Conservation (phyloP, 306 rosid species). For the Sphenostylis stenocarpa region DNA sequence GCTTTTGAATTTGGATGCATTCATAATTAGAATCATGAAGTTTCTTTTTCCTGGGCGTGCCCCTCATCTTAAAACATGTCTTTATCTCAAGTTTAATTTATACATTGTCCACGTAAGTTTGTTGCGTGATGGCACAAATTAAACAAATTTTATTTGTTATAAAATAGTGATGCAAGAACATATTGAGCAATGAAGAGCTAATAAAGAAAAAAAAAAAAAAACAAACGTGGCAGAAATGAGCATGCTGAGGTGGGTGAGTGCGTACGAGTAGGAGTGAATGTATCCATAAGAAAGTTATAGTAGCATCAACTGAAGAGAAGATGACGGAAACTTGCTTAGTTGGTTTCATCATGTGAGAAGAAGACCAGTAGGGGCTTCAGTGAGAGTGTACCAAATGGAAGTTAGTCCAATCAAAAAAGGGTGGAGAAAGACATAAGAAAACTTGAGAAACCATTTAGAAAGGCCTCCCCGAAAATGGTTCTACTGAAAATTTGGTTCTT, state of each 20-base stretch:
- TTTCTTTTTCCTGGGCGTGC: neutral
- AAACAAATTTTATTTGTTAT: neutral
- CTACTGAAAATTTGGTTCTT: neutral
- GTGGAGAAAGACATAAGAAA: neutral
- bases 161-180: neutral
- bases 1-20: neutral
- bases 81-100: neutral
- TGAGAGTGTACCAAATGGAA: neutral
- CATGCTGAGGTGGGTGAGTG: neutral
- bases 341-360: constrained; percentile 7
- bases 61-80: neutral
- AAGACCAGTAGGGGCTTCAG: neutral
- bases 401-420: neutral
- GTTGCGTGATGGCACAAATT: neutral
- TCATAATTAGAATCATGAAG: neutral
- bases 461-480: neutral
- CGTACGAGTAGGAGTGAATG: neutral
- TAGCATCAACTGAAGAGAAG: neutral
- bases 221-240: neutral
- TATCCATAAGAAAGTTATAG: neutral
- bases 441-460: constrained; percentile 1
- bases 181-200: neutral
- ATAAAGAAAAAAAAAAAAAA: neutral
- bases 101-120: neutral
- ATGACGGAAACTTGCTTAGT: neutral